Conservation (phyloP, 2,329 filamentous ascomycete genomes). For the Cytospora mali region DNA sequence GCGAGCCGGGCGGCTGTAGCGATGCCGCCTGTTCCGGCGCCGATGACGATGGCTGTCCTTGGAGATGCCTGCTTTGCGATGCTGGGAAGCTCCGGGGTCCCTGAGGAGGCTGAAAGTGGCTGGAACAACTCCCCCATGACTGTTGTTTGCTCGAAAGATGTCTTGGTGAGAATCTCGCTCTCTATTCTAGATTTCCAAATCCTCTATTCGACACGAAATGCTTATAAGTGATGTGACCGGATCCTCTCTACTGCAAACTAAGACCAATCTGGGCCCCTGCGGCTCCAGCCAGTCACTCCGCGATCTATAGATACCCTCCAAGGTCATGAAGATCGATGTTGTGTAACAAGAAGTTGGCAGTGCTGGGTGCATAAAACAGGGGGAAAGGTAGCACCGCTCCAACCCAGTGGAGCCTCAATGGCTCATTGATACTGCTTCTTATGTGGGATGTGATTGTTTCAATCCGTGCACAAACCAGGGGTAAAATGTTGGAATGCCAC, state of each 20-base stretch:
- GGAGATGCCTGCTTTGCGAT: slow-evolving; percentile 15
- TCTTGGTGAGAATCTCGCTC: neutral
- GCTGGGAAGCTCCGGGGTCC: neutral
- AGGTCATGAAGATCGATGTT: neutral
- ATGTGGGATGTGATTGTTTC: neutral
- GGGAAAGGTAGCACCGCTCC: neutral
- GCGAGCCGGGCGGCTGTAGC: slow-evolving; percentile 72
- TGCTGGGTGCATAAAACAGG: neutral
- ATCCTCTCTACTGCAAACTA: neutral
- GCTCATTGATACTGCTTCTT: neutral
- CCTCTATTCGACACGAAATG: too few species aligned
- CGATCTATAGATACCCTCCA: neutral
- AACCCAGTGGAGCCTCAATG: neutral
- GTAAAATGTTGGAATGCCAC: neutral
- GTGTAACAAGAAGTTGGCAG: neutral
- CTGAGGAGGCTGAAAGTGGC: neutral
- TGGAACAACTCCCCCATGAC: neutral
- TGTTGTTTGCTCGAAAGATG: neutral
- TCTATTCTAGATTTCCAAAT: neutral
- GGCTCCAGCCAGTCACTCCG: neutral
- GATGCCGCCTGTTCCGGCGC: slow-evolving; percentile 72
- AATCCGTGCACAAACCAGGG: neutral
- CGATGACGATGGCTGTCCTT: slow-evolving; percentile 36
- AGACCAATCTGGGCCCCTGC: neutral
- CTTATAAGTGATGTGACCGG: neutral